Evolutionary conservation across 345 rosid genomes (phyloP), one percentile per base, ranked within the genome.

Genomic region (Trapa bicornis): DNA sequence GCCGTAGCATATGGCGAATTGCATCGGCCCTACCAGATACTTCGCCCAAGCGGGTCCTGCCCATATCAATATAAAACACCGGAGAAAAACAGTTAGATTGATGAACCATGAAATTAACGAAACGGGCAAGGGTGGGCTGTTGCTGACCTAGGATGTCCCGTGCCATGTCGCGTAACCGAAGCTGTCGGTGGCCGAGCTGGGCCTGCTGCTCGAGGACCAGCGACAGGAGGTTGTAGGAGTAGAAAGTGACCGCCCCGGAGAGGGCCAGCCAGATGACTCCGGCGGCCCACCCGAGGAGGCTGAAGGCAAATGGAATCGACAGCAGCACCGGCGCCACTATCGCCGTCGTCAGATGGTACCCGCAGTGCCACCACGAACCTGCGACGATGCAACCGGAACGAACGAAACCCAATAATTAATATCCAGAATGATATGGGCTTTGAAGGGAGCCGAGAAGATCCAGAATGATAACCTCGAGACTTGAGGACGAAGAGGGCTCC

Each of bases 1-100:
- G 57, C 84, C 87, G 73, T 80, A 83, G 76, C 87, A 85, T 58
- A 83, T 74, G 2, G 76, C 71, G 41, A 85, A 69, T 48, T 85
- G 87, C 45, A 85, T 79, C 43, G 86, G 86, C 33, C 84, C 89
- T 5, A 85, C 86, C 37, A 80, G 65, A 56, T 66, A 83, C 14
- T 74, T 83, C 41, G 84, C 81, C 89, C 89, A 83, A 57, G 73
- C 70, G 1, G 84, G 86, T 56, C 90, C 90, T 85, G 76, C 39
- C 17, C 2, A 5, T 1, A 6, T 45, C 45, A 42, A 42, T 8
- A 4, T 8, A 4, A 42, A 42, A 8, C 45, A 42, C 45, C 45
- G 45, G 11, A 47, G 52, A 47, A 47, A 47, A 47, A 47, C 1
- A 22, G 29, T 22, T 22, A 22, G 29, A 22, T 22, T 0, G 29